Conservation (phyloP, 768 basidiomycete genomes). For the Auriscalpium microsporum region DNA sequence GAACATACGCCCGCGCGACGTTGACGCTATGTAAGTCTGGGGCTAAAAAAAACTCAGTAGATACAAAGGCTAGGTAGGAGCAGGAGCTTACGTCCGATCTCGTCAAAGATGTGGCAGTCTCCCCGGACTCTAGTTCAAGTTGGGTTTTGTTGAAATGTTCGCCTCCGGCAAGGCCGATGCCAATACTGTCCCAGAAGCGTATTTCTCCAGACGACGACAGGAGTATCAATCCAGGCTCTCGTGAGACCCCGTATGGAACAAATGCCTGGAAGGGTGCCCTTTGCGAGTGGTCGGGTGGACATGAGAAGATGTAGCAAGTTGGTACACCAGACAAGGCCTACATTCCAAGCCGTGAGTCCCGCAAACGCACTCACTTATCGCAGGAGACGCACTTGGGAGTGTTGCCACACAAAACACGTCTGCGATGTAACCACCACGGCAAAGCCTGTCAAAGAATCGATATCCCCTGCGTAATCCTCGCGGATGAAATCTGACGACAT, state of each 20-base stretch:
- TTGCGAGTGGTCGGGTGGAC: constrained; percentile 50
- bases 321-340: constrained; percentile 62
- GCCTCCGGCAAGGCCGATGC: constrained; percentile 75
- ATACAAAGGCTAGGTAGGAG: constrained; percentile 1
- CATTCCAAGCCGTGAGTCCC: neutral
- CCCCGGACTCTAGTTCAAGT: constrained; percentile 42
- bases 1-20: constrained; percentile 58
- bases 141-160: constrained; percentile 48
- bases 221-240: constrained; percentile 85
- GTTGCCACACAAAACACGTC: constrained; percentile 81
- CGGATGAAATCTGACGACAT: constrained; percentile 49
- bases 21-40: constrained; percentile 61
- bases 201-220: constrained; percentile 62
- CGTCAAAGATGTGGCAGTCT: constrained; percentile 58
- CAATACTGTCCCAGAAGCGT: constrained; percentile 85
- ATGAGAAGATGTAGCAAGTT: constrained; percentile 78
- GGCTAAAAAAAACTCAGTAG: constrained; percentile 28
- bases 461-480: constrained; percentile 60
- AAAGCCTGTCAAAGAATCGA: constrained; percentile 67
- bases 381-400: constrained; percentile 45
- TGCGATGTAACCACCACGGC: constrained; percentile 61
- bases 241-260: constrained; percentile 53
- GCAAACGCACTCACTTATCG: too few relatives aligned
- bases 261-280: constrained; percentile 41
- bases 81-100: constrained; percentile 48